phyloP scores from a whole-genome alignment of 176 grass and related monocot species.

The Raddia guianensis region DNA sequence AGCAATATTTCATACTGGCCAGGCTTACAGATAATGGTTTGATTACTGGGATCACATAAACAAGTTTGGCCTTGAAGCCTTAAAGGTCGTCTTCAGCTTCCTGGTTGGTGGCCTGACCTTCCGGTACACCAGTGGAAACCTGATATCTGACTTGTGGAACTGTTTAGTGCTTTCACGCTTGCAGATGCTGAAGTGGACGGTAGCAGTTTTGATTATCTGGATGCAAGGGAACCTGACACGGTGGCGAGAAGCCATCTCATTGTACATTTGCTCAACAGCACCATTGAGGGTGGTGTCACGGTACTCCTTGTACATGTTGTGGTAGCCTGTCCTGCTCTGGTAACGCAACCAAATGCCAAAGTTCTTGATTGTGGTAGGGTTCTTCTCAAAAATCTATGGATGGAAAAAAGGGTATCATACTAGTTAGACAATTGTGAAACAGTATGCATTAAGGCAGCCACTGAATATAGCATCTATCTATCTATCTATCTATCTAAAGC shows the following conservation, averaged over 20 bases:
- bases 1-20: constrained; percentile 8
- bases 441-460: neutral
- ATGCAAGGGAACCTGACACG: constrained; percentile 60
- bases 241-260: constrained; percentile 77
- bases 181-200: constrained; percentile 63
- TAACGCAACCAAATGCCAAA: constrained; percentile 76
- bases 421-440: neutral
- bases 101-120: constrained; percentile 70
- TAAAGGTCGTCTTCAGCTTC: constrained; percentile 79
- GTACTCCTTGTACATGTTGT: constrained; percentile 87
- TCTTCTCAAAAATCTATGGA: constrained; percentile 66
- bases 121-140: constrained; percentile 60
- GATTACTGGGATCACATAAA: constrained; percentile 55
- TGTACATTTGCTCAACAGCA: constrained; percentile 76
- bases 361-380: constrained; percentile 79
- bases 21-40: constrained; percentile 15
- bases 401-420: neutral
- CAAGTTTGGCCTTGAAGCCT: constrained; percentile 75
- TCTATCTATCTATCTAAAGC: too few species aligned
- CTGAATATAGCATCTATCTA: neutral
- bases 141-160: constrained; percentile 70
- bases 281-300: constrained; percentile 77
- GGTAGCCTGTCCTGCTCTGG: constrained; percentile 70
- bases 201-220: constrained; percentile 79
- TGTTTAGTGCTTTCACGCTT: constrained; percentile 78